Evolutionary conservation across 352 stramenopile genomes (phyloP).

Genomic region (Nothophytophthora sp.): DNA sequence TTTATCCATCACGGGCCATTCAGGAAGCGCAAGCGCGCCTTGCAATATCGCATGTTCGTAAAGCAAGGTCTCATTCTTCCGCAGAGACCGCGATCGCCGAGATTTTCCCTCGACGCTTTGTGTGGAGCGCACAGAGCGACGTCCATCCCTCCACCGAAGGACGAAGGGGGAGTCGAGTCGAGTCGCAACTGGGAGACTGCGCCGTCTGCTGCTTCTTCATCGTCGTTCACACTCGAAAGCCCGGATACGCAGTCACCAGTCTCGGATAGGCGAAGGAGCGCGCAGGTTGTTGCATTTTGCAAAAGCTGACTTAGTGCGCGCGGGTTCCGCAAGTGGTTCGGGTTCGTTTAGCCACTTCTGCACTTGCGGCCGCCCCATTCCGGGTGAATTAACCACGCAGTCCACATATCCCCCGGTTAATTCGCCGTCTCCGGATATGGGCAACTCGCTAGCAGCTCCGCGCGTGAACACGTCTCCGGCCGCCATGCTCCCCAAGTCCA

Average conservation of each 20-base stretch:
- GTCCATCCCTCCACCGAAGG: not conserved
- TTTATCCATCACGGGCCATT: too few species aligned
- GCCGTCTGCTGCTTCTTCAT: not conserved
- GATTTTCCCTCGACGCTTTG: not conserved
- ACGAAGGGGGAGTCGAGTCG: not conserved
- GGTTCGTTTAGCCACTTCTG: too few species aligned
- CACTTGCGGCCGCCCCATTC: too few species aligned
- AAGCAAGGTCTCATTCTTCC: not conserved
- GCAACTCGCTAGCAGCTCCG: slow-evolving; percentile 16
- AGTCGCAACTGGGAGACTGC: not conserved
- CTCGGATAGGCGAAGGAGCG: too few species aligned
- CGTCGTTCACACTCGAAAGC: not conserved
- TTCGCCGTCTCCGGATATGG: slow-evolving; percentile 21
- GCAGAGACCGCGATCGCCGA: not conserved
- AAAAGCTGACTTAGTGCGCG: too few species aligned
- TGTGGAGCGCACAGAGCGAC: too few species aligned
- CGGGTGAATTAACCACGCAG: slow-evolving; percentile 17
- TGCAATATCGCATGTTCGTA: too few species aligned
- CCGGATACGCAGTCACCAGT: too few species aligned
- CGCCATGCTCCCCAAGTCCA: slow-evolving; percentile 15
- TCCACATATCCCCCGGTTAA: not conserved
- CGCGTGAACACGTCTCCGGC: slow-evolving; percentile 5
- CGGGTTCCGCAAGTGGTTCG: too few species aligned
- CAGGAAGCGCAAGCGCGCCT: too few species aligned
- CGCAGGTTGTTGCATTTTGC: too few species aligned